phyloP scores from a whole-genome alignment of 805 yeast genomes.

The Yarrowia bubula region DNA sequence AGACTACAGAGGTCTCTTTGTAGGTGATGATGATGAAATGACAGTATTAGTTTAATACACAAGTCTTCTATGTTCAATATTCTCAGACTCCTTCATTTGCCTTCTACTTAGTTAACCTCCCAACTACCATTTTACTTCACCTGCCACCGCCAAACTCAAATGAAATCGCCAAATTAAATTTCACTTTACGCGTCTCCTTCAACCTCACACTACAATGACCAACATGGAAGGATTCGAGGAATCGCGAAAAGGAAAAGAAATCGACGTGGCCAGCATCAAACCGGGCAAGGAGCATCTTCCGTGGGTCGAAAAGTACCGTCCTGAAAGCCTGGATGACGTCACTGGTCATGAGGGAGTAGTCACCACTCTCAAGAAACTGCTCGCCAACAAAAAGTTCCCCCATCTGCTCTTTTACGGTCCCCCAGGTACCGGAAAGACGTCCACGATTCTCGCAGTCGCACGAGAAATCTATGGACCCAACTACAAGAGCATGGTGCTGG shows the following conservation, averaged over 20 bases:
- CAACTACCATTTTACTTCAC: too few relatives aligned
- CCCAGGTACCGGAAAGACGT: constrained; percentile 94
- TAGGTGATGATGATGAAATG: too few relatives aligned
- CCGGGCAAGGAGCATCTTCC: constrained; percentile 53
- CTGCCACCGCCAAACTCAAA: too few relatives aligned
- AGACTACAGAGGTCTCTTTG: too few relatives aligned
- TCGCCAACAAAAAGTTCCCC: constrained; percentile 34
- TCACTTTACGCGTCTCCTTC: neutral
- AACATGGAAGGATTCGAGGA: constrained; percentile 28
- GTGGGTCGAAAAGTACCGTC: constrained; percentile 96
- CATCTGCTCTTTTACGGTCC: constrained; percentile 94
- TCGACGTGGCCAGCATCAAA: constrained; percentile 28
- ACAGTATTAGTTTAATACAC: too few relatives aligned
- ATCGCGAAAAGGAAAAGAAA: constrained; percentile 28
- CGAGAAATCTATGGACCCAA: constrained; percentile 88
- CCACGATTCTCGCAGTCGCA: constrained; percentile 84
- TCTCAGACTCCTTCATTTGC: too few relatives aligned
- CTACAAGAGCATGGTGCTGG: constrained; percentile 85
- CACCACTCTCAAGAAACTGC: constrained; percentile 63
- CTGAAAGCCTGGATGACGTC: constrained; percentile 76
- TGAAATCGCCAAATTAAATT: neutral
- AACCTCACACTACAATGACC: neutral
- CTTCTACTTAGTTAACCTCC: too few relatives aligned
- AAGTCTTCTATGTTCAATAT: too few relatives aligned
- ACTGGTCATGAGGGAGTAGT: constrained; percentile 89